Evolutionary conservation across 345 rosid species (phyloP).

Genomic region (Citrus reticulata): DNA sequence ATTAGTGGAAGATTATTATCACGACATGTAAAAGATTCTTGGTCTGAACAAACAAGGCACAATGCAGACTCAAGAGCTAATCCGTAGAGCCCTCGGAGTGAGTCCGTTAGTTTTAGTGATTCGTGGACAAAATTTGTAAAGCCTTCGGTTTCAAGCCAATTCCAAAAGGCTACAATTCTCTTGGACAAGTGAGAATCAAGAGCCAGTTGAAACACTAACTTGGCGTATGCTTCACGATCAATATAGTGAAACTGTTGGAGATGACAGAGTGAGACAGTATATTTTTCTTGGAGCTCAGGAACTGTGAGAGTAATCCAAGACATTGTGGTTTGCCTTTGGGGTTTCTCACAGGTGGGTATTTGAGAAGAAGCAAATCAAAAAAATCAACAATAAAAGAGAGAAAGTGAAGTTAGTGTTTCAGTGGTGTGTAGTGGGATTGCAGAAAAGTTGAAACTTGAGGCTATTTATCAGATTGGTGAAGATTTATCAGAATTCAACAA

Average conservation of each 20-base stretch:
- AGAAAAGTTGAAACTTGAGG: neutral
- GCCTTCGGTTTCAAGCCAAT: constrained; percentile 25
- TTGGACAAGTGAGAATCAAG: neutral
- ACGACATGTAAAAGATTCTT: neutral
- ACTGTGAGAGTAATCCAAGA: too few relatives aligned
- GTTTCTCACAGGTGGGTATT: neutral
- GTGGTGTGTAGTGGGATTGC: neutral
- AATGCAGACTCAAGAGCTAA: constrained; percentile 5
- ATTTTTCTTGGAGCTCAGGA: too few relatives aligned
- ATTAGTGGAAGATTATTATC: neutral
- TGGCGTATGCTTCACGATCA: constrained; percentile 18
- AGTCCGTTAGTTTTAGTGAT: neutral
- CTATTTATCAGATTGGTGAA: neutral
- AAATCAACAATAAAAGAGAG: too few relatives aligned
- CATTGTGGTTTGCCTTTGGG: neutral
- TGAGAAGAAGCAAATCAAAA: neutral
- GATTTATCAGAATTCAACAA: neutral
- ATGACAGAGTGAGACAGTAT: neutral
- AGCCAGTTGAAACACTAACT: neutral
- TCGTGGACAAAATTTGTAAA: constrained; percentile 9
- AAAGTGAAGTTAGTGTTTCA: neutral
- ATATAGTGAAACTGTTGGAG: constrained; percentile 23
- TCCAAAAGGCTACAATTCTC: constrained; percentile 32
- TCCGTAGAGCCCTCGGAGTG: neutral
- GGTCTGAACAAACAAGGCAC: constrained; percentile 7